Percentiles rank a stretch among this genome's conserved stretches.
Conservation (phyloP, 352 stramenopile species). For the Phytophthora brassicae region DNA sequence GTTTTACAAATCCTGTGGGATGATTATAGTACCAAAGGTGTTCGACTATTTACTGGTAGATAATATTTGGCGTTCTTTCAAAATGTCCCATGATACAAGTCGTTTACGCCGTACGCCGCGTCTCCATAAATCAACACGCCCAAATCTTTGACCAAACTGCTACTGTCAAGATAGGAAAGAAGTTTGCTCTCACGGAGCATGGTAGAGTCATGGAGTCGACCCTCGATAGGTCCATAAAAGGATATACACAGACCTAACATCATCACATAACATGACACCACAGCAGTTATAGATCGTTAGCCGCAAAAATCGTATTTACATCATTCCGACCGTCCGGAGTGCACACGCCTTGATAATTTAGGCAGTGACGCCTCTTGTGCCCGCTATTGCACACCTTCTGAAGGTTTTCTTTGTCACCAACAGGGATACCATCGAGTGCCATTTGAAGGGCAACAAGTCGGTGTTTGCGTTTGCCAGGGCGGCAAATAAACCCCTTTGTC, state of each 20-base stretch:
- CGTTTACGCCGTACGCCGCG: neutral
- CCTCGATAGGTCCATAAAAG: conserved; percentile 7
- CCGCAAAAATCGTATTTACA: too few species aligned
- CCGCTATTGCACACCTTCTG: conserved; percentile 11
- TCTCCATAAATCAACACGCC: conserved; percentile 6
- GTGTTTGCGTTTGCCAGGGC: neutral
- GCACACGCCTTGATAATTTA: conserved; percentile 13
- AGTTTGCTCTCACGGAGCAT: conserved; percentile 3
- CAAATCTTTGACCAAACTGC: neutral
- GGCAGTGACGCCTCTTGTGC: conserved; percentile 5
- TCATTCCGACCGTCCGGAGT: conserved; percentile 1
- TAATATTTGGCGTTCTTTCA: too few species aligned
- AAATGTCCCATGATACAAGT: too few species aligned
- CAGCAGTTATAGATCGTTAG: too few species aligned
- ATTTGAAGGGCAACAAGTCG: neutral
- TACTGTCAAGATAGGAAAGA: neutral
- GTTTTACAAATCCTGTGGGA: too few species aligned
- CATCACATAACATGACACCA: neutral
- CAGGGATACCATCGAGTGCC: neutral
- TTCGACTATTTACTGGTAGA: too few species aligned
- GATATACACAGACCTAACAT: conserved; percentile 13
- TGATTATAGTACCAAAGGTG: too few species aligned
- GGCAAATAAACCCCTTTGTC: conserved; percentile 10
- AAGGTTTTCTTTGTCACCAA: conserved; percentile 5
- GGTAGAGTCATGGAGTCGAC: conserved; percentile 10